These are phyloP conservation scores for Pythium biforme DNA, from an alignment of 352 stramenopile genomes.

Conservation along the genomic window DNA sequence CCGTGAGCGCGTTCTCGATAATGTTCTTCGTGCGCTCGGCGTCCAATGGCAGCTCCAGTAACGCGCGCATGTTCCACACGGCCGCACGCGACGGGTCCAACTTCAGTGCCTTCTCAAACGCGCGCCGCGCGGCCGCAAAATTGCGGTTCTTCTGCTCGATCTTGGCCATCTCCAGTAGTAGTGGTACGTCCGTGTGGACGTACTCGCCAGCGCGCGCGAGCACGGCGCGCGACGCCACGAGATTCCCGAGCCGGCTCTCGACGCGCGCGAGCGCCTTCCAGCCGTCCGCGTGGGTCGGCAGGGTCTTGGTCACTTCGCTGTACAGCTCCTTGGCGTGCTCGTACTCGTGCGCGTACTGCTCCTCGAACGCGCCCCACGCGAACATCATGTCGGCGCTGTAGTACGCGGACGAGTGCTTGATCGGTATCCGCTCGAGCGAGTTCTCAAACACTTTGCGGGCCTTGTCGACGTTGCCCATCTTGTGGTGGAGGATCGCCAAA, in stretches of 20 bases:
- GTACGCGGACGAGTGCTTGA: slow-evolving; percentile 34
- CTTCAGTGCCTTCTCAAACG: slow-evolving; percentile 74
- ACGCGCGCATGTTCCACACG: slow-evolving; percentile 80
- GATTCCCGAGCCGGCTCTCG: slow-evolving; percentile 55
- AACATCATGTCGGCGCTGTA: slow-evolving; percentile 57
- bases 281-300: slow-evolving; percentile 60
- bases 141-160: slow-evolving; percentile 77
- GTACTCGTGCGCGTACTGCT: slow-evolving; percentile 57
- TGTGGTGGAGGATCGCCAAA: slow-evolving; percentile 63
- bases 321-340: slow-evolving; percentile 74
- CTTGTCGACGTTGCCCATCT: slow-evolving; percentile 40
- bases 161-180: slow-evolving; percentile 79
- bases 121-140: slow-evolving; percentile 48
- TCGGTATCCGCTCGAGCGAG: slow-evolving; percentile 40
- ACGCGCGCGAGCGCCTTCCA: slow-evolving; percentile 72
- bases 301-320: slow-evolving; percentile 64
- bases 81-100: slow-evolving; percentile 60
- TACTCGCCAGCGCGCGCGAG: slow-evolving; percentile 67
- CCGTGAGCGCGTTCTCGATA: slow-evolving; percentile 66
- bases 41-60: slow-evolving; percentile 69
- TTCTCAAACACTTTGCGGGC: slow-evolving; percentile 70
- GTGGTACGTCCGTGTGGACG: slow-evolving; percentile 57
- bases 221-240: slow-evolving; percentile 61
- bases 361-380: slow-evolving; percentile 77
- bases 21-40: slow-evolving; percentile 68